Base-by-base conservation (phyloP, 305 asterid genomes). In the Ajuga reptans region DNA sequence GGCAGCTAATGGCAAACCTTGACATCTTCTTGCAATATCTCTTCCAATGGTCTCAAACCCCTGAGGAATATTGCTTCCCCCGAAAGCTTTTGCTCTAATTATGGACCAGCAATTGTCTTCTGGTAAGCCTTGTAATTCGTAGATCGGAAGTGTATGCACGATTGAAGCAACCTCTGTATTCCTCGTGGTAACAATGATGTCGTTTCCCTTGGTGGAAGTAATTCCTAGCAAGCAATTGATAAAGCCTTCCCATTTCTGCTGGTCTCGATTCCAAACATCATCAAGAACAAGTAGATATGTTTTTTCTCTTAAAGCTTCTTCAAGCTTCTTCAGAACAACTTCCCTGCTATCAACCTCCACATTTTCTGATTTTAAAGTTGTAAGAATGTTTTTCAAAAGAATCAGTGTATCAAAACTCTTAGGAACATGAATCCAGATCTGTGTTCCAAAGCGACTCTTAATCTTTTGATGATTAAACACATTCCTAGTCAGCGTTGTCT, bases 401-500 rank as follows among this genome's bases (percentile, higher is more conserved):
- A 9, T 4, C 17, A n/a, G 5, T 1, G 9, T 53, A 11, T 72
- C 59, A 17, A 59, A 73, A 4, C 52, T 34, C 11, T 72, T 31
- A 24, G 77, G 55, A 9, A 78, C 76, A 53, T 51, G 69, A 10
- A 68, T 64, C 82, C 84, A 80, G 16, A 77, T 67, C 11, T 10
- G 56, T 9, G 64, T 0, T 0, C 17, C 63, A 55, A 68, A 78
- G 17, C 64, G 72, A 0, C 8, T 9, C 14, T 4, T 24, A 27
- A 74, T 33, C 1, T n/a, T 4, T 9, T 36, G 12, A 56, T 76
- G 3, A 15, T 73, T 10, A 21, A 42, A 75, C 0, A 81, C 72
- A 7, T 16, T 6, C 60, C 64, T 50, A 33, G 78, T 78, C 5
- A 81, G 2, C 1, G 81, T 78, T 3, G 83, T 78, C 74, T 81